A percentile compares a stretch with the other conserved stretches of the same genome.
Evolutionary conservation across 495 filamentous ascomycete species (phyloP).

Genomic region (Cercophora newfieldiana): DNA sequence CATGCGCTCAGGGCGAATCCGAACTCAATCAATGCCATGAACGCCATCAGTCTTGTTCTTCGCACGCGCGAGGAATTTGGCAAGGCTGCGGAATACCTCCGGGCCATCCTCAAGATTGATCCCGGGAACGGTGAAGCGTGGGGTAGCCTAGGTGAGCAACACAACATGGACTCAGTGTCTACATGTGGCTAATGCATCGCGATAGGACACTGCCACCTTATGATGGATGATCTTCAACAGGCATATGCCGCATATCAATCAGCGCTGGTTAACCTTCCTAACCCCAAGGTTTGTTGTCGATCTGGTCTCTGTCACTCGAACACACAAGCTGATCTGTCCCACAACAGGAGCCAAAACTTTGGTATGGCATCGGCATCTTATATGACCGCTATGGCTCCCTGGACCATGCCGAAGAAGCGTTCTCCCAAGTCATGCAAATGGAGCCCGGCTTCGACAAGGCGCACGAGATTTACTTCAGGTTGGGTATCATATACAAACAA

Average conservation of each 20-base stretch:
- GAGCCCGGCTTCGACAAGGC: slow-evolving; percentile 97
- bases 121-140: slow-evolving; percentile 89
- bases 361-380: slow-evolving; percentile 98
- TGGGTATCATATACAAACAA: slow-evolving; percentile 99
- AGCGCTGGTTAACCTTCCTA: slow-evolving; percentile 86
- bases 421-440: slow-evolving; percentile 99
- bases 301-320: neutral
- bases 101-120: slow-evolving; percentile 89
- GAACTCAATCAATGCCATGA: slow-evolving; percentile 91
- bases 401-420: slow-evolving; percentile 97
- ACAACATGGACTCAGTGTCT: neutral
- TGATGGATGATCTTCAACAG: slow-evolving; percentile 99
- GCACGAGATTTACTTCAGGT: slow-evolving; percentile 97
- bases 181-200: neutral
- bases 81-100: slow-evolving; percentile 90
- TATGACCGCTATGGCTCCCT: slow-evolving; percentile 97
- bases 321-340: neutral
- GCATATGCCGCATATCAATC: slow-evolving; percentile 98
- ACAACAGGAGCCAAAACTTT: slow-evolving; percentile 91
- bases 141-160: slow-evolving; percentile 79
- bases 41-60: slow-evolving; percentile 86
- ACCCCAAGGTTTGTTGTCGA: slow-evolving; percentile 74
- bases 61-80: slow-evolving; percentile 90
- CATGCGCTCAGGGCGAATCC: slow-evolving; percentile 83
- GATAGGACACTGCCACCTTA: slow-evolving; percentile 89